Conservation (phyloP, 2,329 filamentous ascomycete species). For the Scedosporium dehoogii region DNA sequence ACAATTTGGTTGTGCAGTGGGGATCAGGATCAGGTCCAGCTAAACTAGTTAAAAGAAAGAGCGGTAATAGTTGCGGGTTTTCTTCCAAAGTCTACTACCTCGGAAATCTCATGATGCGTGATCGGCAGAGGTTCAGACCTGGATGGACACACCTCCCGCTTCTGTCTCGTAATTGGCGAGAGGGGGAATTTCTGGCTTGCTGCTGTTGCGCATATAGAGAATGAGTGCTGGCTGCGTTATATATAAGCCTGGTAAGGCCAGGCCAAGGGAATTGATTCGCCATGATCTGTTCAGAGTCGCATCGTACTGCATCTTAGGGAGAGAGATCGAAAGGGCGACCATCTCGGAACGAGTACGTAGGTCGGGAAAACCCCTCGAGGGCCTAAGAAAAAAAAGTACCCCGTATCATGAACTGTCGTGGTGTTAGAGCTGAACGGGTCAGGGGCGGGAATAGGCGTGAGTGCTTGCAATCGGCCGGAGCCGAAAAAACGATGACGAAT, state of each 20-base stretch:
- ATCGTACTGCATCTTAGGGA: background rate
- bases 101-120: constrained; percentile 2
- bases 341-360: too few relatives aligned
- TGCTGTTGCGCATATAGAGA: background rate
- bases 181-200: background rate
- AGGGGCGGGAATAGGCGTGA: background rate
- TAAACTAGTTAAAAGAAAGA: background rate
- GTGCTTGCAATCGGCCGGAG: background rate
- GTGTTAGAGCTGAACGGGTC: too few relatives aligned
- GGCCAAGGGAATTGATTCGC: background rate
- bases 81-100: background rate
- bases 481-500: background rate
- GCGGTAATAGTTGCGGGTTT: background rate
- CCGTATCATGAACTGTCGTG: too few relatives aligned
- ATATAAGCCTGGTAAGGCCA: background rate
- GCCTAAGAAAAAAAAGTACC: too few relatives aligned
- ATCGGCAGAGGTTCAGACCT: background rate
- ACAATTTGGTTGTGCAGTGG: too few relatives aligned
- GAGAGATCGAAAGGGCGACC: background rate
- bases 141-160: background rate
- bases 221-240: background rate
- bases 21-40: background rate
- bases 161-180: background rate
- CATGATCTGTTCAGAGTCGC: background rate
- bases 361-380: too few relatives aligned